Evolutionary conservation across 1,139 yeast genomes (phyloP).

Genomic region (Geotrichum klebahnii): DNA sequence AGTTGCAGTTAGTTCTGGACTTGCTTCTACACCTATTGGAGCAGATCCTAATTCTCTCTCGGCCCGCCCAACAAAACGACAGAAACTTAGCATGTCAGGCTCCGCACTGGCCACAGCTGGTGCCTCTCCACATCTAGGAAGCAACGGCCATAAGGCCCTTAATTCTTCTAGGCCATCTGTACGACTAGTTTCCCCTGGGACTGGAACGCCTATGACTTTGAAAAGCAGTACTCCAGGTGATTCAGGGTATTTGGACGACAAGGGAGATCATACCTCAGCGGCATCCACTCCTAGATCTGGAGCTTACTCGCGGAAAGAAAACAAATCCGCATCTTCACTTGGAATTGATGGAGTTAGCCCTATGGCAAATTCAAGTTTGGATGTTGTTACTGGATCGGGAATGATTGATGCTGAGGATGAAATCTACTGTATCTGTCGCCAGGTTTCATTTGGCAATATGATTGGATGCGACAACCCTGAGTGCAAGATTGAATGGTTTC

Average conservation of each 20-base stretch:
- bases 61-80: slow-evolving; percentile 30
- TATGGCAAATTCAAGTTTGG: slow-evolving; percentile 5
- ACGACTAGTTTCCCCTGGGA: slow-evolving; percentile 52
- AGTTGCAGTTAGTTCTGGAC: neutral
- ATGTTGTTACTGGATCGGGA: slow-evolving; percentile 6
- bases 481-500: slow-evolving; percentile 85
- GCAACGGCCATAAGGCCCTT: slow-evolving; percentile 47
- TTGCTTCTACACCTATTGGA: slow-evolving; percentile 6
- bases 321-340: neutral
- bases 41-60: slow-evolving; percentile 10
- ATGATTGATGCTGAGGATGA: slow-evolving; percentile 53
- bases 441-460: slow-evolving; percentile 87
- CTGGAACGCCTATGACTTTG: slow-evolving; percentile 32
- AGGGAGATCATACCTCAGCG: slow-evolving; percentile 48
- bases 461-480: slow-evolving; percentile 83
- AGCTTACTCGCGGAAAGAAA: slow-evolving; percentile 9
- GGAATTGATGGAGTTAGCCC: slow-evolving; percentile 6
- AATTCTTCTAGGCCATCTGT: slow-evolving; percentile 45
- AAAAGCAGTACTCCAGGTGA: slow-evolving; percentile 20
- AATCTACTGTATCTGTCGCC: slow-evolving; percentile 75
- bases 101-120: slow-evolving; percentile 42
- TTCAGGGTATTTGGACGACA: slow-evolving; percentile 29
- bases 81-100: slow-evolving; percentile 22
- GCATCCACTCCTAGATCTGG: slow-evolving; percentile 11
- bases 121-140: slow-evolving; percentile 38